phyloP scores from a whole-genome alignment of 768 basidiomycete genomes.

The Agrocybe pediades region DNA sequence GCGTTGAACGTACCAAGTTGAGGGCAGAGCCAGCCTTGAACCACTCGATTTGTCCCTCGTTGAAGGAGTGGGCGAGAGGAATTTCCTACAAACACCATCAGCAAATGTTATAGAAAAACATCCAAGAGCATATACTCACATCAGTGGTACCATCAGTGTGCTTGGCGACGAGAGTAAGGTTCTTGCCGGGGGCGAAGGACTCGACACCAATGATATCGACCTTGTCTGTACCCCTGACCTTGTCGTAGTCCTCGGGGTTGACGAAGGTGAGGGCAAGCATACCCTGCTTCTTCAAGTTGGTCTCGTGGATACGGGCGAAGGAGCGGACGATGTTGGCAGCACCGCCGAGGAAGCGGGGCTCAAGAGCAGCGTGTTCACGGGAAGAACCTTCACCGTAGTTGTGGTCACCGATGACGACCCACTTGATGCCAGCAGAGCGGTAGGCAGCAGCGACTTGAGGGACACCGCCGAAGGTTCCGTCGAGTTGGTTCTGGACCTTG shows the following conservation, averaged over 20 bases:
- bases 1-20: slow-evolving; percentile 63
- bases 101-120: background rate
- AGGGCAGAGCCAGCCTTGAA: slow-evolving; percentile 97
- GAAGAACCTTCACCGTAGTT: slow-evolving; percentile 99
- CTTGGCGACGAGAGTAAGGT: slow-evolving; percentile 80
- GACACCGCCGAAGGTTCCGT: slow-evolving; percentile 83
- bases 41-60: slow-evolving; percentile 97
- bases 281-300: slow-evolving; percentile 99
- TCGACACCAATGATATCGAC: slow-evolving; percentile 90
- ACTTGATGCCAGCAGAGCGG: slow-evolving; percentile 87
- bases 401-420: slow-evolving; percentile 96
- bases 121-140: slow-evolving; percentile 35
- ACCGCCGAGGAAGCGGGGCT: slow-evolving; percentile 94
- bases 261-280: slow-evolving; percentile 96
- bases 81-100: slow-evolving; percentile 51
- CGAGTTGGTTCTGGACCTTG: slow-evolving; percentile 89
- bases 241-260: slow-evolving; percentile 93
- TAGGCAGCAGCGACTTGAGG: slow-evolving; percentile 87
- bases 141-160: slow-evolving; percentile 81
- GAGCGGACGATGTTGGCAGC: slow-evolving; percentile 95
- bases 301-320: slow-evolving; percentile 98
- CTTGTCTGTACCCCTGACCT: slow-evolving; percentile 82
- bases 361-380: slow-evolving; percentile 96
- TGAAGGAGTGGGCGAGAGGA: slow-evolving; percentile 89
- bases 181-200: slow-evolving; percentile 88